Percentiles rank a stretch among this genome's conserved stretches.
These are phyloP conservation scores for Barbarea vulgaris DNA, from an alignment of 345 rosid species.

Conservation along the genomic window DNA sequence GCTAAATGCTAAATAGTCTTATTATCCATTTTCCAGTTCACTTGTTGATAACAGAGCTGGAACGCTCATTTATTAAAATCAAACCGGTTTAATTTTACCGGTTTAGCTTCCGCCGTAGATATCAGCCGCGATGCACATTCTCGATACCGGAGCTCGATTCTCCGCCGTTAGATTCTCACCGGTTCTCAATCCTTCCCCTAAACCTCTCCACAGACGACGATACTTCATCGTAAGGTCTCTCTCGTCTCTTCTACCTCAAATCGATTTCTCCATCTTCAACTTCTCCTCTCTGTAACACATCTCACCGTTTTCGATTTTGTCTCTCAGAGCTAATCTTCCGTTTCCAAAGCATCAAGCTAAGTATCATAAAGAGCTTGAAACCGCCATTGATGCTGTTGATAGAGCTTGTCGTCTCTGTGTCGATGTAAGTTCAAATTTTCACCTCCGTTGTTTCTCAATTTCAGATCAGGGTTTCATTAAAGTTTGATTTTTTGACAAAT, in stretches of 20 bases:
- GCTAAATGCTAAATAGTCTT: not conserved
- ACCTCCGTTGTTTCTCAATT: not conserved
- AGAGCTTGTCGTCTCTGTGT: conserved; percentile 84
- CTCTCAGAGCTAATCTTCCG: conserved; percentile 64
- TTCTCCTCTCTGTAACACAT: not conserved
- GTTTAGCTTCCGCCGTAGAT: conserved; percentile 21
- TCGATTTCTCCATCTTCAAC: not conserved
- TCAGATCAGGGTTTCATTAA: conserved; percentile 20
- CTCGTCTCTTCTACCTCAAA: conserved; percentile 18
- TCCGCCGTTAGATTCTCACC: conserved; percentile 46
- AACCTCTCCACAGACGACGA: conserved; percentile 39
- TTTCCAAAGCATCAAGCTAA: conserved; percentile 60
- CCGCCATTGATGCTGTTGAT: conserved; percentile 70
- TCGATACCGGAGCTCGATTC: conserved; percentile 43
- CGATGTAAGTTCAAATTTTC: conserved; percentile 45
- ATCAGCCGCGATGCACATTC: conserved; percentile 49
- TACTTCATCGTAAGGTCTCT: conserved; percentile 51
- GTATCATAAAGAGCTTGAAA: conserved; percentile 72
- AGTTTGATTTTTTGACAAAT: not conserved
- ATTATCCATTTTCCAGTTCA: not conserved
- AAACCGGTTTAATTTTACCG: conserved; percentile 22
- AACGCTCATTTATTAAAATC: not conserved
- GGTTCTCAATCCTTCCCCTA: conserved; percentile 21
- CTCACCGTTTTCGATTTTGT: not conserved
- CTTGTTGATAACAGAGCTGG: conserved; percentile 2